phyloP scores from a whole-genome alignment of 179 eudicot genomes.

The Silene noctiflora region DNA sequence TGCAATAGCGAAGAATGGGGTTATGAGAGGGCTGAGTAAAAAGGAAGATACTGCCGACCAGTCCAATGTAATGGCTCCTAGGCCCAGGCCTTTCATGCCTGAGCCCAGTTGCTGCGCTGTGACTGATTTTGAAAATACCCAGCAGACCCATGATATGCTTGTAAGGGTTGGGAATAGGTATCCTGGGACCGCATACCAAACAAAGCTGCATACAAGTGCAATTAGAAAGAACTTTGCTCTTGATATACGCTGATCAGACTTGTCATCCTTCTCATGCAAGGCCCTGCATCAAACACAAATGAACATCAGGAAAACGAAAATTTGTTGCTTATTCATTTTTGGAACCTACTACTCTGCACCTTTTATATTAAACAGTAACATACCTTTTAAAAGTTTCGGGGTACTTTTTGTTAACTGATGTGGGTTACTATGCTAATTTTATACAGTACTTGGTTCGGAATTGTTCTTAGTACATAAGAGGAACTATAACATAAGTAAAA shows the following conservation, averaged over 20 bases:
- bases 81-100: constrained; percentile 80
- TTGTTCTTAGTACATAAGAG: background rate
- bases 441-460: background rate
- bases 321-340: background rate
- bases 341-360: background rate
- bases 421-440: background rate
- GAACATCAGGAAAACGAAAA: background rate
- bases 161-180: constrained; percentile 70
- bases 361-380: too few relatives aligned
- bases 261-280: constrained; percentile 68
- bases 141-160: constrained; percentile 84
- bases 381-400: background rate
- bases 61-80: constrained; percentile 75
- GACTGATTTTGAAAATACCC: constrained; percentile 71
- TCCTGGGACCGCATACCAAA: constrained; percentile 74
- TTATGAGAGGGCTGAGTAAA: constrained; percentile 69
- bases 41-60: constrained; percentile 78
- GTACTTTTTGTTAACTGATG: background rate
- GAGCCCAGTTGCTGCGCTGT: constrained; percentile 94
- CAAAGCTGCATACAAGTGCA: constrained; percentile 64
- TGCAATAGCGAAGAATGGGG: constrained; percentile 80
- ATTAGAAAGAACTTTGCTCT: constrained; percentile 84
- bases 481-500: background rate
- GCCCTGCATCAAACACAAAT: constrained; percentile 43
- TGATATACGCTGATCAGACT: constrained; percentile 42